phyloP scores from a whole-genome alignment of 306 rosid genomes.

The Gynostemma pentaphyllum region DNA sequence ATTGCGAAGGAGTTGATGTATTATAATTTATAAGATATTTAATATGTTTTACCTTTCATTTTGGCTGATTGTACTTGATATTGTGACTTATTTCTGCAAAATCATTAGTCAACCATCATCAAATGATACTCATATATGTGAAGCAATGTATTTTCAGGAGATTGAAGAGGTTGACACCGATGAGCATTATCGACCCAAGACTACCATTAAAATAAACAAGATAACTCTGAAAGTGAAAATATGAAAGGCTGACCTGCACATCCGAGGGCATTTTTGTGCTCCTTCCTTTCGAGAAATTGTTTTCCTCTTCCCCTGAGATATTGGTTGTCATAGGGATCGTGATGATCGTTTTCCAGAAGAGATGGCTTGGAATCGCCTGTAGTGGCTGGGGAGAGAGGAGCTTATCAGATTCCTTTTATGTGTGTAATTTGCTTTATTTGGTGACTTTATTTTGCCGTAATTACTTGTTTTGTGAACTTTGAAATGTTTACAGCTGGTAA shows the following conservation, averaged over 20 bases:
- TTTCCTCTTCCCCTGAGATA: slow-evolving; percentile 3
- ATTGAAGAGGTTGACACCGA: slow-evolving; percentile 97
- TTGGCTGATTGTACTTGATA: not conserved
- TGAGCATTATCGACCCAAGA: slow-evolving; percentile 75
- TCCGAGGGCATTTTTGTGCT: not conserved
- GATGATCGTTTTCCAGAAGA: not conserved
- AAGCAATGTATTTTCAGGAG: slow-evolving; percentile 26
- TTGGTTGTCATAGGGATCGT: not conserved
- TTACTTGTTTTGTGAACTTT: not conserved
- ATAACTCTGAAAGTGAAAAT: slow-evolving; percentile 43
- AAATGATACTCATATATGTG: not conserved
- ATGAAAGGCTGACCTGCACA: slow-evolving; percentile 2
- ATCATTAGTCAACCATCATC: not conserved
- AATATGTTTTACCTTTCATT: not conserved
- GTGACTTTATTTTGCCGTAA: not conserved
- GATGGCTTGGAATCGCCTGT: slow-evolving; percentile 7
- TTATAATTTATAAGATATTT: too few species aligned
- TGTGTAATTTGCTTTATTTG: slow-evolving; percentile 7
- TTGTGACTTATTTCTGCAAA: not conserved
- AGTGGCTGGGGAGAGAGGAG: not conserved
- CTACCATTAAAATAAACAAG: slow-evolving; percentile 50
- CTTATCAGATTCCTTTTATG: not conserved
- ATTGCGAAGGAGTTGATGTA: not conserved
- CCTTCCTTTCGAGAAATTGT: not conserved
- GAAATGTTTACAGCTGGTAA: slow-evolving; percentile 4